A percentile compares a stretch with the other conserved stretches of the same genome.
phyloP scores from a whole-genome alignment of 2,329 filamentous ascomycete genomes.

The Ceratocystis cubensis region DNA sequence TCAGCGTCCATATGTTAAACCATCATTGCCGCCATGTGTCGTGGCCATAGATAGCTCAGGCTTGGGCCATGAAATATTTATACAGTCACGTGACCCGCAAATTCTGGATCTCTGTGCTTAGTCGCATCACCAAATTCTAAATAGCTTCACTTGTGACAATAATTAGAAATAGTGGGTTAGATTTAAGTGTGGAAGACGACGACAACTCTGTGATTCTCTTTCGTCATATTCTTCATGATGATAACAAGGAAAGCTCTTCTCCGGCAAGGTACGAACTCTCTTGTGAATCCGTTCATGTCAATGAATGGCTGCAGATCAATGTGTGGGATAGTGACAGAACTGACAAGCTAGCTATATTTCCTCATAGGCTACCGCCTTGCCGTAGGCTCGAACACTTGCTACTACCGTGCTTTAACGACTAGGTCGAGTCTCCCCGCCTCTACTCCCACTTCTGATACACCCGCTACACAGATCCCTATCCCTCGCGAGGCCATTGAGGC shows the following conservation, averaged over 20 bases:
- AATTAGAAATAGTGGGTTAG: constrained; percentile 12
- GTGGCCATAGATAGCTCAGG: background rate
- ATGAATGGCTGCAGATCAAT: background rate
- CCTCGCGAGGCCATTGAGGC: background rate
- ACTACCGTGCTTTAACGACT: constrained; percentile 14
- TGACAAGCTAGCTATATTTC: constrained; percentile 4
- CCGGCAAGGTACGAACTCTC: constrained; percentile 39
- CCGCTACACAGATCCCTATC: background rate
- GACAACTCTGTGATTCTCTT: background rate
- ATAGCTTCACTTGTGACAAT: constrained; percentile 12
- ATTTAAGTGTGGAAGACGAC: background rate
- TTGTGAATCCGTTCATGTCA: background rate
- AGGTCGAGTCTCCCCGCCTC: background rate
- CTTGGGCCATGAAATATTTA: background rate
- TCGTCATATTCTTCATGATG: constrained; percentile 30
- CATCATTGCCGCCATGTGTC: background rate
- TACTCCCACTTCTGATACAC: background rate
- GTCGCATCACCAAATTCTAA: constrained; percentile 20
- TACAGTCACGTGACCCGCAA: constrained; percentile 18
- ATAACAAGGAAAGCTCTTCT: constrained; percentile 42
- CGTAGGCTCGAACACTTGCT: constrained; percentile 8
- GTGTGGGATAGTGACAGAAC: background rate
- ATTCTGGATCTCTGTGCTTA: constrained; percentile 11
- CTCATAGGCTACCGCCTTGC: constrained; percentile 12
- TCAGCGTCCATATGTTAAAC: too few species aligned